Base-by-base conservation (phyloP, 148 eudicot species). In the Arctostaphylos glauca region DNA sequence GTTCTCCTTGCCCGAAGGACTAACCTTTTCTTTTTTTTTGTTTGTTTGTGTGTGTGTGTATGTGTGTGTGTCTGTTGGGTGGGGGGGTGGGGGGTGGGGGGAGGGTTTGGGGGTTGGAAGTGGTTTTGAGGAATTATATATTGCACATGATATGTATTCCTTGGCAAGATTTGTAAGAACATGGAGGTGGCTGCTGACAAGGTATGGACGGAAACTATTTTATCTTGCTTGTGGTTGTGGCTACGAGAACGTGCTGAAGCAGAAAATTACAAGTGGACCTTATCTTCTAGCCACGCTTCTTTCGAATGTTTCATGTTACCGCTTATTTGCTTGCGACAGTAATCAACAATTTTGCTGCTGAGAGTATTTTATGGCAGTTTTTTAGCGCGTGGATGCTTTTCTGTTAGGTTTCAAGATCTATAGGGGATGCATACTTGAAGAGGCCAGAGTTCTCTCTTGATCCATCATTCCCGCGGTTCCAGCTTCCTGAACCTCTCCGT, bases 341-440 rank as follows among this genome's bases (percentile, higher is more conserved):
- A 80, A 47, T 68, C 9, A 50, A 52, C 56, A 13, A 7, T 3
- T 21, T 15, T 78, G 21, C 55, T 25, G 48, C 70, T 71, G 12
- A 48, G 53, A 13, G 0, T 47, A 0, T 54, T 41, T 1, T 8
- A 38, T 55, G 7, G 3, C n/a, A 67, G 50, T 43, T 79, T 54
- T 58, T 76, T 54, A 62, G 18, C 0, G 43, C 0, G 2, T 87
- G 82, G 73, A 13, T 78, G 46, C 7, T 64, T 77, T 60, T 53
- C 12, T 77, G 78, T 56, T 84, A 95, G 98, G 94, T 95, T 38
- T 88, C 98, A 6, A 90, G 97, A 85, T 86, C 95, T 68, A 93
- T 95, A 46, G 98, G 98, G 23, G 98, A 95, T 86, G 92, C 88
- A 62, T 93, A 91, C 89, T 71, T 95, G 87, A 95, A 95, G 89